phyloP scores from a whole-genome alignment of 768 basidiomycete species.

The Hygrocybe coccinea region DNA sequence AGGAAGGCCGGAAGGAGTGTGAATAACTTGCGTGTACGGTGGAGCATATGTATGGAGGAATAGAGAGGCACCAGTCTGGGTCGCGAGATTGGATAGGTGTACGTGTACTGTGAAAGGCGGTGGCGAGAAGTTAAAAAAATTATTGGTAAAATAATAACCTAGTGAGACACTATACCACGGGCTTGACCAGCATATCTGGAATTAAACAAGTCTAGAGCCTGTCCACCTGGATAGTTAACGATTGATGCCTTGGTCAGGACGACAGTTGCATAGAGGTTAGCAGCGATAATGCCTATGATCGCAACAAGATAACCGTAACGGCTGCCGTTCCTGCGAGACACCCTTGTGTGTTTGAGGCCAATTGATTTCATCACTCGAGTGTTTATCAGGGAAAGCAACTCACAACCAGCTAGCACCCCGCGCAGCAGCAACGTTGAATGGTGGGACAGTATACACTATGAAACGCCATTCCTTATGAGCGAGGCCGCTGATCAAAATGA shows the following conservation, averaged over 20 bases:
- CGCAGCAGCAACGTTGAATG: conserved; percentile 76
- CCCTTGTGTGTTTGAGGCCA: conserved; percentile 28
- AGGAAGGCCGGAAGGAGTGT: conserved; percentile 8
- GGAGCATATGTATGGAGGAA: conserved; percentile 69
- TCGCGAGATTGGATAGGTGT: conserved; percentile 79
- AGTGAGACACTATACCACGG: conserved; percentile 20
- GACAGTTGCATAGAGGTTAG: conserved; percentile 51
- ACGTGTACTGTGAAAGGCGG: conserved; percentile 47
- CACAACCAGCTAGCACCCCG: conserved; percentile 61
- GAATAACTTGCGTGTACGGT: conserved; percentile 39
- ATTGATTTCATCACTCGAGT: neutral
- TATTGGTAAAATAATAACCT: neutral
- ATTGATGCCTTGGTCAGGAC: conserved; percentile 56
- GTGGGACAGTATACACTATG: conserved; percentile 79
- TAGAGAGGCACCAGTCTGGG: conserved; percentile 86
- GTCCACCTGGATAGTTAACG: conserved; percentile 86
- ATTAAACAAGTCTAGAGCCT: conserved; percentile 63
- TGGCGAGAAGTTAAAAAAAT: neutral
- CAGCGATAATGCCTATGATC: conserved; percentile 43
- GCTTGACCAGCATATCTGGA: conserved; percentile 21
- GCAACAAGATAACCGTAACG: conserved; percentile 43
- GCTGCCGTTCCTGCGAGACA: conserved; percentile 44
- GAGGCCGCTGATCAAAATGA: conserved; percentile 64
- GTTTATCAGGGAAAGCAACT: conserved; percentile 24
- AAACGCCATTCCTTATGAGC: conserved; percentile 99